Conservation (phyloP, 768 basidiomycete species). For the Phaffia tasmanica region DNA sequence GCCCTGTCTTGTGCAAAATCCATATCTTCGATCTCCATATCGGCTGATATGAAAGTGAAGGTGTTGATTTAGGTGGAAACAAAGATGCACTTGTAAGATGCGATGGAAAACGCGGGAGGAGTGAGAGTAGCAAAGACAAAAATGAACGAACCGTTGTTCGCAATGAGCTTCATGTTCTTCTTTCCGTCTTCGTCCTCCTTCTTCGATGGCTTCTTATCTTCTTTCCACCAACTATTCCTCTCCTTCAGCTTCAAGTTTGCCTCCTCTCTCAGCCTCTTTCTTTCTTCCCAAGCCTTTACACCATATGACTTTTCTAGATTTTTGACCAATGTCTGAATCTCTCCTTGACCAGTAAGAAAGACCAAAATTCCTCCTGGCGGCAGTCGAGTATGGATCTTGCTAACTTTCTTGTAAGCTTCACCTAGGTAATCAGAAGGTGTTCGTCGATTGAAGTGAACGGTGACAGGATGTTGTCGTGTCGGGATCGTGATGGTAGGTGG, state of each 20-base stretch:
- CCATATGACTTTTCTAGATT: conserved; percentile 71
- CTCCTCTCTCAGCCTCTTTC: conserved; percentile 37
- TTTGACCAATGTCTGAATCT: conserved; percentile 74
- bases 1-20: conserved; percentile 47
- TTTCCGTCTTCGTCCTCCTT: conserved; percentile 15
- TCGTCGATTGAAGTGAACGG: conserved; percentile 78
- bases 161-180: conserved; percentile 24
- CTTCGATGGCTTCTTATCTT: neutral
- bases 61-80: neutral
- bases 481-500: conserved; percentile 87
- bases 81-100: neutral
- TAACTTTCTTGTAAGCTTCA: conserved; percentile 79
- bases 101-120: neutral
- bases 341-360: conserved; percentile 91
- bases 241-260: conserved; percentile 26
- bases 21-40: conserved; percentile 40
- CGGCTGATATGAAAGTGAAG: conserved; percentile 27
- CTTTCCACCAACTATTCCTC: neutral
- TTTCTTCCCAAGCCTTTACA: conserved; percentile 50
- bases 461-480: conserved; percentile 89
- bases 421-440: conserved; percentile 78
- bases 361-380: conserved; percentile 88
- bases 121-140: neutral
- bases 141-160: conserved; percentile 17
- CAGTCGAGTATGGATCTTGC: conserved; percentile 81